phyloP scores from a whole-genome alignment of 371 early-diverging fungal genomes.

The Cokeromyces recurvatus region DNA sequence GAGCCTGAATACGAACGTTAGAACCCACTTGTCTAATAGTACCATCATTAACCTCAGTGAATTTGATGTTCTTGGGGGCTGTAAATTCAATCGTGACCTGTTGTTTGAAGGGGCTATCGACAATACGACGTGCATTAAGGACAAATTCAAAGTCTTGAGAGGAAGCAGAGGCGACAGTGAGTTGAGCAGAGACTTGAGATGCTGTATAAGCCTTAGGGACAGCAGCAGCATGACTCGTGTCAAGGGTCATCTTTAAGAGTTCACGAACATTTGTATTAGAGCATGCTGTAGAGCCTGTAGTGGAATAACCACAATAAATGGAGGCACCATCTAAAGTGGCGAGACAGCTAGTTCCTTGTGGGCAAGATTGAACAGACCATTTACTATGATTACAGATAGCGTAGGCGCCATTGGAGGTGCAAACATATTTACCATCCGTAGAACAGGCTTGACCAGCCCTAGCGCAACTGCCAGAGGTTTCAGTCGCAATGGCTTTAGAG shows the following conservation, averaged over 20 bases:
- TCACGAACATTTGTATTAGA: neutral
- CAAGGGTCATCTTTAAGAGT: neutral
- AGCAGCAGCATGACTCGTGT: conserved; percentile 1
- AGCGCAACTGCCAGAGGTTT: conserved; percentile 10
- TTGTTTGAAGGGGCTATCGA: conserved; percentile 20
- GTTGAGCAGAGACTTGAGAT: conserved; percentile 21
- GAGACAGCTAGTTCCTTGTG: conserved; percentile 23
- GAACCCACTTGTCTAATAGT: conserved; percentile 25
- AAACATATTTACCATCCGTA: conserved; percentile 14
- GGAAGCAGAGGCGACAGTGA: conserved; percentile 14
- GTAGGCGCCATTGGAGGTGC: conserved; percentile 14
- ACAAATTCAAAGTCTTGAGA: conserved; percentile 17
- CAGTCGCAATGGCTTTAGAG: conserved; percentile 4
- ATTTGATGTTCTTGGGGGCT: conserved; percentile 18
- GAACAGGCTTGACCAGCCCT: conserved; percentile 15
- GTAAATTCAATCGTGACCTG: conserved; percentile 24
- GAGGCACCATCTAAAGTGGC: conserved; percentile 25
- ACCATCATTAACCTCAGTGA: conserved; percentile 16
- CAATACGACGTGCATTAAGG: conserved; percentile 31
- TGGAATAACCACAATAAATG: conserved; percentile 31
- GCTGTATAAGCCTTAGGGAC: conserved; percentile 23
- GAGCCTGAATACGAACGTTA: conserved; percentile 20
- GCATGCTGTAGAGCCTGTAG: conserved; percentile 3
- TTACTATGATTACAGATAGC: conserved; percentile 24
- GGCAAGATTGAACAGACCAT: conserved; percentile 25